These are phyloP conservation scores for Leucogyrophana mollusca DNA, from an alignment of 768 basidiomycete species.

Conservation along the genomic window DNA sequence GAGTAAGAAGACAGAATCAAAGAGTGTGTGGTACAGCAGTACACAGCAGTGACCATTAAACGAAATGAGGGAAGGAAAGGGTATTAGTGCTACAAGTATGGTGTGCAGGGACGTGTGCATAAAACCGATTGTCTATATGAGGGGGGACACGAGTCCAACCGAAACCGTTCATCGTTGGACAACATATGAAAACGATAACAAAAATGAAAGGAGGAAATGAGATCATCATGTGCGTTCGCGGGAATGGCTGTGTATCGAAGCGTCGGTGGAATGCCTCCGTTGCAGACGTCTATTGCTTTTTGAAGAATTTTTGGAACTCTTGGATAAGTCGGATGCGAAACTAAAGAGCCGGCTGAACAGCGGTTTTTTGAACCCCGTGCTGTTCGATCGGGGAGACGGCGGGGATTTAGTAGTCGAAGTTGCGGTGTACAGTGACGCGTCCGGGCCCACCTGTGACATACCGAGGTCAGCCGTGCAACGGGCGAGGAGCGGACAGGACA, in stretches of 20 bases:
- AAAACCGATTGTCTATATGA: constrained; percentile 21
- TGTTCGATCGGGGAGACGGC: constrained; percentile 44
- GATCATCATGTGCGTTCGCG: constrained; percentile 15
- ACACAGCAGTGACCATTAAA: not conserved
- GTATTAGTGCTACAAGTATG: constrained; percentile 27
- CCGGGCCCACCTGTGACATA: constrained; percentile 37
- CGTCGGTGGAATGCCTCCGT: constrained; percentile 52
- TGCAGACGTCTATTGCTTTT: constrained; percentile 38
- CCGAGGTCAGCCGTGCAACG: constrained; percentile 32
- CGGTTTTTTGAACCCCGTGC: constrained; percentile 45
- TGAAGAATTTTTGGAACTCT: constrained; percentile 23
- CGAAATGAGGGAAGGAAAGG: constrained; percentile 5
- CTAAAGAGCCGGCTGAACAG: constrained; percentile 63
- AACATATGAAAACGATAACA: constrained; percentile 7
- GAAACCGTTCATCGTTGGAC: constrained; percentile 1
- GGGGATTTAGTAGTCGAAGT: constrained; percentile 59
- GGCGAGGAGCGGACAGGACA: constrained; percentile 12
- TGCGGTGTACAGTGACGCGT: constrained; percentile 54
- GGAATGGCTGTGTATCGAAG: constrained; percentile 10
- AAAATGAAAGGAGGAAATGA: not conserved
- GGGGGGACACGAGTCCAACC: not conserved
- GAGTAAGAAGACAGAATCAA: too few species aligned
- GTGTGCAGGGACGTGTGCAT: constrained; percentile 12
- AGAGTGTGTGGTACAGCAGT: too few species aligned
- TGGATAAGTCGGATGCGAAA: constrained; percentile 44